phyloP scores from a whole-genome alignment of 2,329 filamentous ascomycete genomes.

The Colletotrichum sublineola region DNA sequence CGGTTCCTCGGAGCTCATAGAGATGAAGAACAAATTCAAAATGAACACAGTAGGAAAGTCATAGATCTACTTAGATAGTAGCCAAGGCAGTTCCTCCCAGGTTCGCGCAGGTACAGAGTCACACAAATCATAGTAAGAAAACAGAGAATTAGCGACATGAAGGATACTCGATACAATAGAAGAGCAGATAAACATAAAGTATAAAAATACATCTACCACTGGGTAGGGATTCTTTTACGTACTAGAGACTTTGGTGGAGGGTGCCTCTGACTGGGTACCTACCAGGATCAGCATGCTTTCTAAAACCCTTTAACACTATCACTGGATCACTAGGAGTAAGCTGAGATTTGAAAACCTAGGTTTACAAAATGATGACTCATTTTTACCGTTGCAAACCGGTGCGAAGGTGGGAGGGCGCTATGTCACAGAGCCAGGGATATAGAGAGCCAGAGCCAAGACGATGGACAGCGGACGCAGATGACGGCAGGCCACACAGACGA shows the following conservation, averaged over 20 bases:
- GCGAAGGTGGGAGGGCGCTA: background rate
- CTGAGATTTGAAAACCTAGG: fast-evolving
- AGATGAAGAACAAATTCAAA: background rate
- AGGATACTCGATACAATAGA: background rate
- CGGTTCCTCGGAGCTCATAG: background rate
- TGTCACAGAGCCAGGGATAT: background rate
- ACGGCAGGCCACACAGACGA: background rate
- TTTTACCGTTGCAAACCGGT: background rate
- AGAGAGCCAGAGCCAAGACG: background rate
- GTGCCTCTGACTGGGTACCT: background rate
- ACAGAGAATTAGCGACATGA: background rate
- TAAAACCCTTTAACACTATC: background rate
- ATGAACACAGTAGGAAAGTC: background rate
- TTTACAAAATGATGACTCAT: background rate
- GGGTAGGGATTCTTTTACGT: background rate
- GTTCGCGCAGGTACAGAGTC: no score
- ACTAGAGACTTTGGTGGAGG: background rate
- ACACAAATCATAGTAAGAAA: background rate
- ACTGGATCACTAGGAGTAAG: background rate
- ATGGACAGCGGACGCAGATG: background rate
- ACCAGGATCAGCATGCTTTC: background rate
- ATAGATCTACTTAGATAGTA: background rate
- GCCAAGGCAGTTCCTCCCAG: background rate
- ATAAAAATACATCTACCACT: no score
- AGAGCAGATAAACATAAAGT: no score